Base-by-base conservation (phyloP, 306 rosid genomes). In the Cicer yamashitae region DNA sequence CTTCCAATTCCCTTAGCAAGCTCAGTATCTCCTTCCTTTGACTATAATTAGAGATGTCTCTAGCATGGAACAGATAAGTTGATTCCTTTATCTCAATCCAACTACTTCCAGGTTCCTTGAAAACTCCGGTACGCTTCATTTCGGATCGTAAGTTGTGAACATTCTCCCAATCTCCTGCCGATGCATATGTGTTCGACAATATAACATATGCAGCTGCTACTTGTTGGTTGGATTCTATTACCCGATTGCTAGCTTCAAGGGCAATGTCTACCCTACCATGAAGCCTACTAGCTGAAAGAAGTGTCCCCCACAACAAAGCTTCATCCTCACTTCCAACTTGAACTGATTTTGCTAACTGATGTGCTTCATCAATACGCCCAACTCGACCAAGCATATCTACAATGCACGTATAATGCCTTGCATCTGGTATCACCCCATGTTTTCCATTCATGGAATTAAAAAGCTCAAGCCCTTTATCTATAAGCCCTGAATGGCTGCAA, bases 191-290 rank as follows among this genome's bases (percentile, higher is more conserved):
- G 37, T 87, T 93, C 60, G 92, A 89, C 77, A 93, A 76, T 14
- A 90, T 84, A 41, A 91, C 91, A 57, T 91, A 91, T 18, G 97
- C 91, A 53, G 87, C 81, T 0, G 88, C 88, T n/a, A 88, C 88
- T 73, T 89, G 96, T 64, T 80, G 86, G 46, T 87, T 86, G 70
- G 92, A 87, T 22, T 84, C 89, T 76, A 91, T 85, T n/a, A 93
- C 82, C 77, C 61, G 68, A 41, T 68, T 84, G 73, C 91, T 69
- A 8, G 98, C 93, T 83, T 91, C 90, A 66, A 80, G 63, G 13
- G 96, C 96, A 70, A 91, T 86, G 69, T 91, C 96, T 61, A 91
- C 81, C 82, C 96, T 89, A 66, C 98, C 98, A 81, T 85, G 91
- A 77, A 84, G 88, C 87, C 96, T 89, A 77, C 97, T 91, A 13